Evolutionary conservation across 768 basidiomycete species (phyloP), one percentile per base, ranked within the genome.

Genomic region (Pisolithus albus): DNA sequence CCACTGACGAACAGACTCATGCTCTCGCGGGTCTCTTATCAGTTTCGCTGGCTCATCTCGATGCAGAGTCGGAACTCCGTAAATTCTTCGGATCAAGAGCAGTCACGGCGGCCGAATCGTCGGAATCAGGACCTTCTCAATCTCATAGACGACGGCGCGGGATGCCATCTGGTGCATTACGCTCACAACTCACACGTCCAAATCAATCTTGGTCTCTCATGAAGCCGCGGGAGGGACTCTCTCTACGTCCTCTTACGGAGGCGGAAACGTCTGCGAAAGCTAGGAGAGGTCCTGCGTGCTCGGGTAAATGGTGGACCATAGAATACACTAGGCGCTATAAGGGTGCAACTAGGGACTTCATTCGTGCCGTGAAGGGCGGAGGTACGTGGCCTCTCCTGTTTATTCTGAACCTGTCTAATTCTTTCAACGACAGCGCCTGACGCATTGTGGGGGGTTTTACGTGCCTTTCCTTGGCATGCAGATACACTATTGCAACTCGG

Each of bases 51-150:
- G 73, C 84, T 38, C 77, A 91, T 59, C 81, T 99, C 15, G 92
- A 98, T 56, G 76, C 84, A 10, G 92, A 95, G 53, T 86, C 86
- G 0, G 96, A 99, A 64, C 80, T 98, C 70, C 83, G 88, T 50
- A 86, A 83, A 56, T 95, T 97, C 76, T 99, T 99, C 63, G 95
- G 95, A 2, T 79, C 89, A 18, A 88, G 85, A 61, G 93, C 96
- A 52, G 79, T 97, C 8, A 73, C 75, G n/a, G 81, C 85, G 2
- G 76, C 75, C 26, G 80, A 79, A 65, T 65, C 67, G 18, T 56
- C 67, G 11, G 58, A 71, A 1, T 54, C 67, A 1, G 61, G 65
- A 4, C 56, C 73, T 1, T 52, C 75, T 3, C 63, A 72, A 1
- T 64, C 74, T 3, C 49, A 64, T 1, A 63, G 68, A 51, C 60